These are phyloP conservation scores for Protea cynaroides DNA, from an alignment of 164 flowering plant genomes.

Conservation along the genomic window DNA sequence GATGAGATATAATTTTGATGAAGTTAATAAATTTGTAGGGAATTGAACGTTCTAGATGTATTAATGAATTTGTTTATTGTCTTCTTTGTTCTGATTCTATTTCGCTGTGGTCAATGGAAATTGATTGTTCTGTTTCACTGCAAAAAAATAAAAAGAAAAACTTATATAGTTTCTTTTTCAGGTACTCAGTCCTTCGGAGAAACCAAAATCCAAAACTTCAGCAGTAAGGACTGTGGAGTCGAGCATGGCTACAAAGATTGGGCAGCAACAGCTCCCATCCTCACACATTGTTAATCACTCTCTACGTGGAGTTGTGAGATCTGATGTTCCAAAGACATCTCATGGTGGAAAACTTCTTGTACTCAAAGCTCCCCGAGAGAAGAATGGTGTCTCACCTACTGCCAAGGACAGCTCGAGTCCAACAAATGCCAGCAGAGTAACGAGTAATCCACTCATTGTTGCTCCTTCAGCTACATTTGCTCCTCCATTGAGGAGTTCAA, in stretches of 20 bases:
- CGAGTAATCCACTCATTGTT: slow-evolving; percentile 27
- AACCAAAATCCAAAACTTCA: slow-evolving; percentile 53
- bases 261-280: slow-evolving; percentile 40
- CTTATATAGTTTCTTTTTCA: slow-evolving; percentile 20
- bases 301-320: slow-evolving; percentile 35
- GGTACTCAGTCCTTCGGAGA: slow-evolving; percentile 61
- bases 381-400: slow-evolving; percentile 41
- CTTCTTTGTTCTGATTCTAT: no score
- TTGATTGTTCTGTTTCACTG: no score
- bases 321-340: slow-evolving; percentile 51
- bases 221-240: slow-evolving; percentile 38
- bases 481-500: slow-evolving; percentile 34
- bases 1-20: no score
- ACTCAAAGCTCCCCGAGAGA: slow-evolving; percentile 65
- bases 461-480: slow-evolving; percentile 33
- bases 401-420: slow-evolving; percentile 50
- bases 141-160: no score
- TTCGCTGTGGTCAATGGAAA: no score
- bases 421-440: slow-evolving; percentile 28
- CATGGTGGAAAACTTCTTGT: slow-evolving; percentile 63
- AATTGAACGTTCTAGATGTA: no score
- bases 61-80: no score
- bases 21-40: no score
- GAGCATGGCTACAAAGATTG: slow-evolving; percentile 34
- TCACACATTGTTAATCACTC: slow-evolving; percentile 37